phyloP scores from a whole-genome alignment of 768 basidiomycete genomes.

The Dacryopinax spathularia region DNA sequence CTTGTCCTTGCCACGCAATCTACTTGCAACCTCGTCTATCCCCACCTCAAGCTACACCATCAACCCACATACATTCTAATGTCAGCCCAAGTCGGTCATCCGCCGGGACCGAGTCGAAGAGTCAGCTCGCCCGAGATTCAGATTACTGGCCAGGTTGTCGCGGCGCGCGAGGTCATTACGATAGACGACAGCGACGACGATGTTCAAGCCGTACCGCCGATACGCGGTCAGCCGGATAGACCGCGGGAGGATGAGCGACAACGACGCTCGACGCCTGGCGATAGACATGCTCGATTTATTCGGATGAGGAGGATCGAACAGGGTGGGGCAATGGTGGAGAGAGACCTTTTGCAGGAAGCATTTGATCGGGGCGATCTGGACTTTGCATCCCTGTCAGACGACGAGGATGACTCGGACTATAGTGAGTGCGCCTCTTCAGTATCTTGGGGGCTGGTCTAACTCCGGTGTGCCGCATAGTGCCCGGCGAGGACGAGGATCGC shows the following conservation, averaged over 20 bases:
- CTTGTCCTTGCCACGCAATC: too few relatives aligned
- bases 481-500: not conserved
- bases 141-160: not conserved
- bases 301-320: not conserved
- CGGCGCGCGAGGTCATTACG: not conserved
- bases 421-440: not conserved
- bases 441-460: not conserved
- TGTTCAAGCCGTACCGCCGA: not conserved
- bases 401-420: not conserved
- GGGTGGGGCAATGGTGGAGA: not conserved
- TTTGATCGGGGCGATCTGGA: not conserved
- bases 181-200: slow-evolving; percentile 3
- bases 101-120: not conserved
- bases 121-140: not conserved
- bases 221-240: not conserved
- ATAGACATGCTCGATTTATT: not conserved
- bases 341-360: not conserved
- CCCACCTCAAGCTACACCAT: not conserved
- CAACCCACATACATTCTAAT: not conserved
- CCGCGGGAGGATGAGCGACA: not conserved
- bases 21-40: too few relatives aligned
- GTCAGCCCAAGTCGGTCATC: not conserved
- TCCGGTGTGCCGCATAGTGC: not conserved
- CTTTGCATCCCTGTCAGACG: not conserved
- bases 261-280: not conserved